phyloP scores from a whole-genome alignment of 2,329 filamentous ascomycete species.

The Beauveria scarabaeidicola region DNA sequence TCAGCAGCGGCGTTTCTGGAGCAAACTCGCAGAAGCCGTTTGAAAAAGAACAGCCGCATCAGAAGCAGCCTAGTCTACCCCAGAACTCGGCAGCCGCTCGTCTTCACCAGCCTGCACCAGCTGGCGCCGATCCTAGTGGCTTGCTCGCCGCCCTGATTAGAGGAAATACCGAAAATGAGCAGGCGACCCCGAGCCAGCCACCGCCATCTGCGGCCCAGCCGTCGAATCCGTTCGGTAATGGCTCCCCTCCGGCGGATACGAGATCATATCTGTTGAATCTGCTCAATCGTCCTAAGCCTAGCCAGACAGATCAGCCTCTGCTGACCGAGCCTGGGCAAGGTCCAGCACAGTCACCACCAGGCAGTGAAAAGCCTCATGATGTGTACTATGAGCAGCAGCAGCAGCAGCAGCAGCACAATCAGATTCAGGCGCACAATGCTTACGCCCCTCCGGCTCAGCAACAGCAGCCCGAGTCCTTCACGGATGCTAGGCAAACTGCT shows the following conservation, averaged over 20 bases:
- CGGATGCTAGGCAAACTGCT: background rate
- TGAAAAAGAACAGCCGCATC: slow-evolving; percentile 13
- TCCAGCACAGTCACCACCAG: slow-evolving; percentile 37
- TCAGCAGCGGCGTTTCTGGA: slow-evolving; percentile 33
- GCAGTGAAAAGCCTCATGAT: slow-evolving; percentile 24
- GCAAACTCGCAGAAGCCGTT: slow-evolving; percentile 19
- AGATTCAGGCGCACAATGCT: slow-evolving; percentile 12
- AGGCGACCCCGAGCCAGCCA: slow-evolving; percentile 22
- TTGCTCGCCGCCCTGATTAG: slow-evolving; percentile 54
- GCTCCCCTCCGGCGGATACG: slow-evolving; percentile 56
- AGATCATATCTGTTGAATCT: slow-evolving; percentile 81
- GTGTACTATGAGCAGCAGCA: slow-evolving; percentile 22
- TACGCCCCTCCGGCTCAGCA: slow-evolving; percentile 11
- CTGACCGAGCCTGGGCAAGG: slow-evolving; percentile 30
- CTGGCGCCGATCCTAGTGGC: slow-evolving; percentile 47
- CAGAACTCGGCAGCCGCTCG: slow-evolving; percentile 25
- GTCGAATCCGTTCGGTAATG: slow-evolving; percentile 35
- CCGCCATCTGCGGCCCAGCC: slow-evolving; percentile 18
- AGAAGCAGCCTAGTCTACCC: slow-evolving; percentile 10
- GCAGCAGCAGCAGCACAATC: slow-evolving; percentile 23
- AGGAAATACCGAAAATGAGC: slow-evolving; percentile 43
- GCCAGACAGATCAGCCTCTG: slow-evolving; percentile 42
- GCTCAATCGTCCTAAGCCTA: slow-evolving; percentile 68
- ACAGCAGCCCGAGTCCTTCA: slow-evolving; percentile 12
- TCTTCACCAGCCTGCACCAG: slow-evolving; percentile 50